Evolutionary conservation across 2,329 filamentous ascomycete species (phyloP).

Genomic region (Colletotrichum tabaci): DNA sequence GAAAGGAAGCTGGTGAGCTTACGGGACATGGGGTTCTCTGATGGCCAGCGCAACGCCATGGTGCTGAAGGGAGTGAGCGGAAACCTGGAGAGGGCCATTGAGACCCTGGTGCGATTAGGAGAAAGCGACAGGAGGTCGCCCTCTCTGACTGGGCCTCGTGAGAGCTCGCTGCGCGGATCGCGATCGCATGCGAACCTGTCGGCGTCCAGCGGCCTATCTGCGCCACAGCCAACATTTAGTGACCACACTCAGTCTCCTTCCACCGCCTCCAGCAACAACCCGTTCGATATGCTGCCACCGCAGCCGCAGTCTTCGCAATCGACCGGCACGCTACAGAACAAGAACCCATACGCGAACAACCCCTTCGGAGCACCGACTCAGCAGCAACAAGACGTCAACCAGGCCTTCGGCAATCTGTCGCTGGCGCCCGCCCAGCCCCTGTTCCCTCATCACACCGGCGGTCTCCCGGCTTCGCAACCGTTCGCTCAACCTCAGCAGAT

Average conservation of each 20-base stretch:
- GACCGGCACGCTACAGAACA: slow-evolving; percentile 72
- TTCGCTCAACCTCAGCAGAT: slow-evolving; percentile 50
- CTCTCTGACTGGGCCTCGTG: slow-evolving; percentile 60
- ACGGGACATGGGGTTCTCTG: slow-evolving; percentile 91
- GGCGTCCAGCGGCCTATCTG: slow-evolving; percentile 54
- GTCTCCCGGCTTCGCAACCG: slow-evolving; percentile 61
- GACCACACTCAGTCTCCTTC: slow-evolving; percentile 53
- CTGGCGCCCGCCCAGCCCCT: slow-evolving; percentile 73
- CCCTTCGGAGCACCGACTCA: slow-evolving; percentile 74
- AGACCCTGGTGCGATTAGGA: slow-evolving; percentile 86
- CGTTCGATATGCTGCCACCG: slow-evolving; percentile 73
- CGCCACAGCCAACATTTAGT: slow-evolving; percentile 46
- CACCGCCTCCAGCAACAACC: slow-evolving; percentile 76
- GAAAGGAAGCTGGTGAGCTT: slow-evolving; percentile 84
- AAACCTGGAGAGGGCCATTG: slow-evolving; percentile 88
- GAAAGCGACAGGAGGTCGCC: slow-evolving; percentile 71
- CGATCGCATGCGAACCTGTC: slow-evolving; percentile 70
- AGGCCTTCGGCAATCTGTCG: slow-evolving; percentile 83
- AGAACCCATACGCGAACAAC: slow-evolving; percentile 76
- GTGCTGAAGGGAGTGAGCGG: slow-evolving; percentile 88
- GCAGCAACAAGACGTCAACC: slow-evolving; percentile 66
- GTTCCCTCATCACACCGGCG: slow-evolving; percentile 84
- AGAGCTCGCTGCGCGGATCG: slow-evolving; percentile 63
- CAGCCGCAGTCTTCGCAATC: slow-evolving; percentile 76
- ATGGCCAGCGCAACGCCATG: slow-evolving; percentile 84